Percentiles rank a stretch among this genome's conserved stretches.
Evolutionary conservation across 164 flowering plant genomes (phyloP).

Genomic region (Buxus sempervirens): DNA sequence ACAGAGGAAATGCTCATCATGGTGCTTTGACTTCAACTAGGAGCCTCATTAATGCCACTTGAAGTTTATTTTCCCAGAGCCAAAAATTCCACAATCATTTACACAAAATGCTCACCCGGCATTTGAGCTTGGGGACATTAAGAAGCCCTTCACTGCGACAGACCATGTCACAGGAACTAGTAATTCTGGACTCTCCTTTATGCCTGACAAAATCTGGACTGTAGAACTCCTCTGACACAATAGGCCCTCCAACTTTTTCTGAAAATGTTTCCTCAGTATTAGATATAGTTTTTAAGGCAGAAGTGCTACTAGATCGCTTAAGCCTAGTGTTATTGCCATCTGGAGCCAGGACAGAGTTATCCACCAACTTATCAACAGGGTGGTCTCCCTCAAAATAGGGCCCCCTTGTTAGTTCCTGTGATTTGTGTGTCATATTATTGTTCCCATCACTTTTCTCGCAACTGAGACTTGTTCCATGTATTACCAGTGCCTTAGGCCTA

Average conservation of each 20-base stretch:
- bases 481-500: conserved; percentile 15
- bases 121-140: conserved; percentile 47
- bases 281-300: conserved; percentile 33
- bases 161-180: conserved; percentile 29
- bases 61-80: conserved; percentile 1
- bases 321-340: conserved; percentile 35
- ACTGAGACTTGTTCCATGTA: conserved; percentile 17
- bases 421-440: conserved; percentile 2
- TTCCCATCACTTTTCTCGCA: conserved; percentile 12
- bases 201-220: conserved; percentile 34
- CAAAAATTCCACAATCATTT: background rate
- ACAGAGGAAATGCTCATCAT: background rate
- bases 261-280: conserved; percentile 11
- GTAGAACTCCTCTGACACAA: conserved; percentile 55
- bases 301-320: conserved; percentile 60
- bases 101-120: conserved; percentile 43
- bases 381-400: conserved; percentile 19
- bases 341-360: conserved; percentile 8
- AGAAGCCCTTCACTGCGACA: conserved; percentile 26
- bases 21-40: background rate
- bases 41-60: background rate
- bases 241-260: conserved; percentile 28
- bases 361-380: conserved; percentile 15
- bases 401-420: conserved; percentile 30
- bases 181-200: conserved; percentile 18